Evolutionary conservation across 352 stramenopile species (phyloP), one percentile per base, ranked within the genome.

Genomic region (Phytopythium boreale): DNA sequence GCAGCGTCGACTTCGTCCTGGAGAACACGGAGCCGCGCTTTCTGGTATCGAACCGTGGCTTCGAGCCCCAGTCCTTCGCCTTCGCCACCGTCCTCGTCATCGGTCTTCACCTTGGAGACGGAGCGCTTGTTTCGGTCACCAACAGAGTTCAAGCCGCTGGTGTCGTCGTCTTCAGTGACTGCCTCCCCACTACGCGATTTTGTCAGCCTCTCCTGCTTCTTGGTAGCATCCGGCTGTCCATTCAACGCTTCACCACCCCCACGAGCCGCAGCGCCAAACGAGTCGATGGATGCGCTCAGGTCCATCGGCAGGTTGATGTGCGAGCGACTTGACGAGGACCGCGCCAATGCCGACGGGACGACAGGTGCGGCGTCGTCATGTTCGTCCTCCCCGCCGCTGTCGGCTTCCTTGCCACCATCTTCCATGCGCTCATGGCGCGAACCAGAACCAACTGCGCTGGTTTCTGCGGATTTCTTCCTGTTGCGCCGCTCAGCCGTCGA

Each of bases 21-120:
- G 14, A 93, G 71, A 24, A 93, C 73, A 11, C 80, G 83, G 10
- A 93, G 63, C 12, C 84, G 72, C 4, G 83, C 82, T 68, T 92
- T 92, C 57, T 93, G 85, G 57, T 90, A 90, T 24, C 85, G 73
- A 17, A 92, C 58, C 0, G 85, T 89, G 24, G 82, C 76, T 43
- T 91, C 84, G 0, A 87, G 53, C 2, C 83, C 75, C 0, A 90
- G 67, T 46, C 79, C 80, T 56, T 85, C 72, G 22, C 55, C 55
- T 24, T 47, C 27, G 12, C 24, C 61, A 11, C 56, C 20, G 2
- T 22, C 34, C 17, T 36, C 31, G 46, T 63, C 34, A 15, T 60
- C 44, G 7, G 26, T 34, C 43, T n/a, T n/a, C n/a, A n/a, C n/a
- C n/a, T 26, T 49, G 17, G 43, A 26, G 43, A 14, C 43, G 47